Conservation (phyloP, 139 green algal species). For the Coelastrella sp. region DNA sequence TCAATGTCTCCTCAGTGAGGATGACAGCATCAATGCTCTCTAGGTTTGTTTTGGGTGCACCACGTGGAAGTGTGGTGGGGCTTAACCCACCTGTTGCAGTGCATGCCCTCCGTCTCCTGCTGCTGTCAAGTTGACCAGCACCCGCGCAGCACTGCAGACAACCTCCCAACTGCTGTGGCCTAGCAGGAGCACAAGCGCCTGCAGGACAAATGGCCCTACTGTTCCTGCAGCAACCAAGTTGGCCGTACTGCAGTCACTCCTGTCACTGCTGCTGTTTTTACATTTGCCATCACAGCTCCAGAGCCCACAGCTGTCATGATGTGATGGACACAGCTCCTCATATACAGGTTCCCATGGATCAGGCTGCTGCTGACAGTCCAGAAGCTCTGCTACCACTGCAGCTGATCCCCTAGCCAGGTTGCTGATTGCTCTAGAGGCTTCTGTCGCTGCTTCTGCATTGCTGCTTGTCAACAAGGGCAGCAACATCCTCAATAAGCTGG, state of each 20-base stretch:
- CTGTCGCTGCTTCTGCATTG: constrained; percentile 65
- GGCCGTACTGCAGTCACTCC: background rate
- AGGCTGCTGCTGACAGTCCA: background rate
- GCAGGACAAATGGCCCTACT: constrained; percentile 48
- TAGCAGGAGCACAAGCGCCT: constrained; percentile 64
- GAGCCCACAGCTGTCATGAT: too few relatives aligned
- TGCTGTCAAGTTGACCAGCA: constrained; percentile 29
- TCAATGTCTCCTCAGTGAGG: too few relatives aligned
- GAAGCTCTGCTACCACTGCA: background rate
- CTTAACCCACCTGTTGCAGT: background rate
- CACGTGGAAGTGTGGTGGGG: background rate
- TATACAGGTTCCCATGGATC: background rate
- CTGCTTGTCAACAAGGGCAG: constrained; percentile 64
- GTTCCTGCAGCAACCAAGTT: background rate
- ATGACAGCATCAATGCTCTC: background rate
- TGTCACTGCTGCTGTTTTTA: background rate
- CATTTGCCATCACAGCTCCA: too few relatives aligned
- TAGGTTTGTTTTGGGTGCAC: background rate
- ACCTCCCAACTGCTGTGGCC: constrained; percentile 66
- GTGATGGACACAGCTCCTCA: background rate
- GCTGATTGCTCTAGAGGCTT: constrained; percentile 64
- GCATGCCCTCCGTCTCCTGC: background rate
- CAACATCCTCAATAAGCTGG: constrained; percentile 53
- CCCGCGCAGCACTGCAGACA: constrained; percentile 49
- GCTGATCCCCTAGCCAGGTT: constrained; percentile 60